Base-by-base conservation (phyloP, 2,329 filamentous ascomycete genomes). In the Phaeosphaeriaceae sp. region DNA sequence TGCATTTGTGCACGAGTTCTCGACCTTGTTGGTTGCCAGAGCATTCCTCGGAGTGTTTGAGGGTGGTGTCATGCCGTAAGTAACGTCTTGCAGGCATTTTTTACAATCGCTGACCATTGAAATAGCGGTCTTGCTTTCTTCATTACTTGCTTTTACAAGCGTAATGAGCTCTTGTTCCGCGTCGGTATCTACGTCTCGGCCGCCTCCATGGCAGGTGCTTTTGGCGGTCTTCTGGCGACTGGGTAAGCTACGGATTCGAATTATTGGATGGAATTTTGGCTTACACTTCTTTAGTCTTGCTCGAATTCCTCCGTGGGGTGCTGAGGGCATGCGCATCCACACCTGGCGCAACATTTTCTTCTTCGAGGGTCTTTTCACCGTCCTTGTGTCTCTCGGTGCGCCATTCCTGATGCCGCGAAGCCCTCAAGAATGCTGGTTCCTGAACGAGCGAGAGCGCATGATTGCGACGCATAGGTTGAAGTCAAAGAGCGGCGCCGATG, bases 331-430 rank as follows among this genome's bases (percentile, higher is more conserved):
- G 57, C 76, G 67, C 25, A 79, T 87, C 52, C 76, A 83, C 61
- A 83, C 79, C 0, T 77, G 73, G 74, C 69, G 72, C 31, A 75
- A 76, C 50, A 88, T 88, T 63, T 88, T 88, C 78, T 87, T 88
- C 75, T 87, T 88, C 58, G 86, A 88, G 68, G 86, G 86, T 0
- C 70, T 87, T 44, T 65, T 87, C 60, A 88, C 85, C 10, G 71
- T 83, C 21, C 57, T 84, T 44, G 66, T 84, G 13, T 85, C 83
- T 0, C 41, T 81, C 1, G 57, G 76, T 1, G 83, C 85, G 0
- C 84, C 84, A 0, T 77, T 84, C 51, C 74, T 85, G 60, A 82
- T 88, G 77, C 84, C 85, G 0, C 80, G 79, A 7, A 79, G 72
- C 11, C 85, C 85, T 0, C 70, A 73, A 7, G 77, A 80, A 0